A percentile compares a stretch with the other conserved stretches of the same genome.
Evolutionary conservation across 176 grass and related monocot genomes (phyloP).

Genomic region (Oryza glumipatula): DNA sequence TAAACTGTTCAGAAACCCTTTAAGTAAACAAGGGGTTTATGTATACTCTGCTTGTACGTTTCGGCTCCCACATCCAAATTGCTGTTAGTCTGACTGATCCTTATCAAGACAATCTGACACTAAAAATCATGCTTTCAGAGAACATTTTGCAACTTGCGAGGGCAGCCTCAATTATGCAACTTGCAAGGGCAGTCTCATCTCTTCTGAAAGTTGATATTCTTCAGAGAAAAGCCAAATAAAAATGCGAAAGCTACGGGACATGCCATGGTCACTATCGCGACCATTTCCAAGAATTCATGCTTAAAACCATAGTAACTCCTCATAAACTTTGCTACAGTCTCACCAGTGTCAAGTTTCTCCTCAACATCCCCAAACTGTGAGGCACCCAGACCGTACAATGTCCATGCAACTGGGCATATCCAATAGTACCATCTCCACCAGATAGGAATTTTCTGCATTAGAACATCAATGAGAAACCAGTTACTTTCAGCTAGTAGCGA

Average conservation of each 20-base stretch:
- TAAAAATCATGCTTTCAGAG: too few species aligned
- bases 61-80: too few species aligned
- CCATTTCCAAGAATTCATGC: constrained; percentile 41
- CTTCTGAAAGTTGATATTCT: constrained; percentile 41
- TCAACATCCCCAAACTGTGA: constrained; percentile 47
- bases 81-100: too few species aligned
- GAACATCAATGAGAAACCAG: neutral
- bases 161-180: neutral
- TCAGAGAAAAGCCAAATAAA: constrained; percentile 30
- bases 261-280: neutral
- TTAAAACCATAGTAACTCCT: constrained; percentile 37
- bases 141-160: too few species aligned
- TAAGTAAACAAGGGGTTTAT: too few species aligned
- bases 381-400: constrained; percentile 26
- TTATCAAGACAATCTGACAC: too few species aligned
- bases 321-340: constrained; percentile 38
- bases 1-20: too few species aligned
- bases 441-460: constrained; percentile 31
- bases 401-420: constrained; percentile 43
- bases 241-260: constrained; percentile 25
- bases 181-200: constrained; percentile 25
- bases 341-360: constrained; percentile 38
- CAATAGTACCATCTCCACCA: constrained; percentile 44
- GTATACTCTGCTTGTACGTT: too few species aligned
- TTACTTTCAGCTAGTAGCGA: neutral